Base-by-base conservation (phyloP, 2,329 filamentous ascomycete genomes). In the Chalara sp. region DNA sequence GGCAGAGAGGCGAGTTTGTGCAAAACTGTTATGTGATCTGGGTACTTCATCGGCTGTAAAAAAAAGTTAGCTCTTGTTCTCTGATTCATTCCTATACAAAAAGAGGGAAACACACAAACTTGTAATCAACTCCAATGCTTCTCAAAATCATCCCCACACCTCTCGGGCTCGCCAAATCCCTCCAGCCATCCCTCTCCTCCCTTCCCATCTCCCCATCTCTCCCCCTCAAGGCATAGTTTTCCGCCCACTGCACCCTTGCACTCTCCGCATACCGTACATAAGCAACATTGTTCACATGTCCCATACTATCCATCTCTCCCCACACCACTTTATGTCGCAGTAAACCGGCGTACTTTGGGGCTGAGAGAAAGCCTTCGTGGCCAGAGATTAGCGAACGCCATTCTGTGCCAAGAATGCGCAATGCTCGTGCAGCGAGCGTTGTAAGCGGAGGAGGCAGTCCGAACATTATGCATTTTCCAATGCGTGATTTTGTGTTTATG, bases 181-280 rank as follows among this genome's bases (percentile, higher is more conserved):
- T 67, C 89, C 90, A 96, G 54, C 79, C 72, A 41, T 72, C 66
- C 51, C 73, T 72, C 56, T 91, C 76, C 32, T 68, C 66, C 0
- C 81, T 79, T 59, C 89, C 83, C 44, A 81, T 71, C 53, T 80
- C 70, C 35, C 35, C 8, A 37, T 37, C 35, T 10, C n/a, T 8
- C 35, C 8, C 35, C 35, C 35, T 8, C 2, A 75, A 69, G 5
- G 81, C 86, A 58, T 88, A 84, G 62, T 89, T 85, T 51, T 76
- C 74, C 30, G 83, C 76, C 85, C 87, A 95, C 61, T 90, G 88
- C 32, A 92, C 79, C 35, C 91, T 79, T 4, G 83, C 84, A 5
- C 85, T 84, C 67, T 96, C 91, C 35, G 89, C 89, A 66, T 88
- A 95, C 54, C 86, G 80, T 59, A 87, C 83, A 67, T 95, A 95